These are phyloP conservation scores for Exidia glandulosa DNA, from an alignment of 768 basidiomycete genomes.

Conservation along the genomic window DNA sequence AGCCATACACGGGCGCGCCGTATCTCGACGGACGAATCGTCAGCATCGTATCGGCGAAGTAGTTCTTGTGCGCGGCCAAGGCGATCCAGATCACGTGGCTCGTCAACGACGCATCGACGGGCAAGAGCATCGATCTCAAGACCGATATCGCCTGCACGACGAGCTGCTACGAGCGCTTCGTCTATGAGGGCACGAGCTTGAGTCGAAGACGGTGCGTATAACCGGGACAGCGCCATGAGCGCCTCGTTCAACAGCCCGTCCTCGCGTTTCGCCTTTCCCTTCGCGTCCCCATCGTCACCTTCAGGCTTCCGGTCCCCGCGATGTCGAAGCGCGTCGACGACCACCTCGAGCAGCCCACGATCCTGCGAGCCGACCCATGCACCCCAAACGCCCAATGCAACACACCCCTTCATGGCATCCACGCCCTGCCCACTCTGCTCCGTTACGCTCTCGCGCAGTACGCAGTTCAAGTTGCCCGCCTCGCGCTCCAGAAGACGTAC, in stretches of 20 bases:
- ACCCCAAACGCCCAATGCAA: neutral
- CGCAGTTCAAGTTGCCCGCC: neutral
- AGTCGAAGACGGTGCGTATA: neutral
- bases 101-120: neutral
- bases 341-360: neutral
- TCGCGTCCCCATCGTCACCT: too few relatives aligned
- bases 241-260: neutral
- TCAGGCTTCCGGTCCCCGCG: neutral
- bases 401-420: neutral
- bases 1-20: neutral
- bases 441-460: neutral
- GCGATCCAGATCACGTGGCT: neutral
- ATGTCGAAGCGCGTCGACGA: neutral
- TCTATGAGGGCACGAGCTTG: neutral
- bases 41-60: neutral
- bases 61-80: neutral
- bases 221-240: neutral
- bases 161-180: neutral
- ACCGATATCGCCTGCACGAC: neutral
- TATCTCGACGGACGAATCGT: neutral
- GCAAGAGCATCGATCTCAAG: neutral
- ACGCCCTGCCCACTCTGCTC: neutral
- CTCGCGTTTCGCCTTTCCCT: too few relatives aligned
- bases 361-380: neutral
- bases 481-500: neutral